phyloP scores from a whole-genome alignment of 257 asterid species.

The Henckelia pumila region DNA sequence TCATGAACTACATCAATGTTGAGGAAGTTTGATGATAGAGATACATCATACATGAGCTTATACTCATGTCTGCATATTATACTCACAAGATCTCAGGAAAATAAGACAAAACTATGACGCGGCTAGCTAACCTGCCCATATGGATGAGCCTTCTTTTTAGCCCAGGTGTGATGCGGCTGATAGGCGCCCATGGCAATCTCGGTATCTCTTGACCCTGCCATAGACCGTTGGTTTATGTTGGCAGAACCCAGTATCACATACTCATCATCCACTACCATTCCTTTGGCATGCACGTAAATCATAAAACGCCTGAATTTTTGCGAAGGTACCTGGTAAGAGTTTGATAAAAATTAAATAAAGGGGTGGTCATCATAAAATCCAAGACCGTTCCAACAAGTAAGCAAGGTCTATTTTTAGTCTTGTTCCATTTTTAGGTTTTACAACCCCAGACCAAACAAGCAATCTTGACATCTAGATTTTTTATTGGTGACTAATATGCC shows the following conservation, averaged over 20 bases:
- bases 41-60: not conserved
- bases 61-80: not conserved
- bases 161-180: slow-evolving; percentile 76
- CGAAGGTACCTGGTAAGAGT: slow-evolving; percentile 40
- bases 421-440: too few relatives aligned
- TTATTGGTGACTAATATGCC: too few relatives aligned
- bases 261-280: slow-evolving; percentile 83
- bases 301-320: slow-evolving; percentile 54
- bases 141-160: slow-evolving; percentile 48
- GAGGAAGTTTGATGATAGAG: not conserved
- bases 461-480: not conserved
- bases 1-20: not conserved
- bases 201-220: slow-evolving; percentile 89
- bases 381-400: not conserved
- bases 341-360: too few relatives aligned
- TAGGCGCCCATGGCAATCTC: slow-evolving; percentile 92
- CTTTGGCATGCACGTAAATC: slow-evolving; percentile 87
- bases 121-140: slow-evolving; percentile 54
- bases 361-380: not conserved
- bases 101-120: not conserved
- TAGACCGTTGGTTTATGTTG: slow-evolving; percentile 77
- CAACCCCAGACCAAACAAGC: not conserved
- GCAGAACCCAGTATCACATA: slow-evolving; percentile 78
- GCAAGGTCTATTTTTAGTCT: too few relatives aligned
- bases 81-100: not conserved